Evolutionary conservation across 2,329 filamentous ascomycete genomes (phyloP), one percentile per base, ranked within the genome.

Genomic region (Colletotrichum sp.): DNA sequence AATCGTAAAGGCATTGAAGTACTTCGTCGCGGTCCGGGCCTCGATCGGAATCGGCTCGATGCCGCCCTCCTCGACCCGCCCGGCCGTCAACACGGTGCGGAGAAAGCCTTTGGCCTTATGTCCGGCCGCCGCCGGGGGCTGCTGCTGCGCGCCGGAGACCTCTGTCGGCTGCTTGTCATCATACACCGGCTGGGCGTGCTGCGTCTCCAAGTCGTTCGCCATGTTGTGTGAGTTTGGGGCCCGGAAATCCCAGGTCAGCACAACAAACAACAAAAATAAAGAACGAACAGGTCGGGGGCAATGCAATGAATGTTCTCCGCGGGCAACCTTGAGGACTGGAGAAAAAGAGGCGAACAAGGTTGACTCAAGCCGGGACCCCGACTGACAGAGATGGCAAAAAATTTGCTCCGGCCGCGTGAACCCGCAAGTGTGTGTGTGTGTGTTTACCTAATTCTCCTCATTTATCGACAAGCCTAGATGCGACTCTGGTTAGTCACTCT

Each of bases 1-100:
- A 5, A 82, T 75, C 27, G 79, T 81, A 15, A 81, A 80, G 21
- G 82, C 76, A 38, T 82, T 82, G 36, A 79, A 73, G 70, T 79
- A 81, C 24, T 79, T 80, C 3, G 77, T 79, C 34, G 80, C 79
- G 2, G 76, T 82, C 57, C 80, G 78, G 66, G 80, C 77, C 64
- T 81, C 78, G 31, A 78, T 65, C 5, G 79, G 77, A 15, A 82
- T 78, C 13, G 81, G 81, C 70, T 80, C 77, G 29, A 78, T 79
- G 15, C 80, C 81, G 47, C 78, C 76, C 67, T 81, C 66, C 66
- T 82, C 81, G 47, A 82, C 79, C 8, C 79, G 72, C 43, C 72
- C 72, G 24, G 70, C 69, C 57, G 59, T 72, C 24, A 74, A 33
- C 36, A 74, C 62, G 31, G 62, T 71, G 38, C 62, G 68, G 55